Percentiles rank a stretch among this genome's conserved stretches.
phyloP scores from a whole-genome alignment of 108 stramenopile genomes.

The Mediolabrus comicus region DNA sequence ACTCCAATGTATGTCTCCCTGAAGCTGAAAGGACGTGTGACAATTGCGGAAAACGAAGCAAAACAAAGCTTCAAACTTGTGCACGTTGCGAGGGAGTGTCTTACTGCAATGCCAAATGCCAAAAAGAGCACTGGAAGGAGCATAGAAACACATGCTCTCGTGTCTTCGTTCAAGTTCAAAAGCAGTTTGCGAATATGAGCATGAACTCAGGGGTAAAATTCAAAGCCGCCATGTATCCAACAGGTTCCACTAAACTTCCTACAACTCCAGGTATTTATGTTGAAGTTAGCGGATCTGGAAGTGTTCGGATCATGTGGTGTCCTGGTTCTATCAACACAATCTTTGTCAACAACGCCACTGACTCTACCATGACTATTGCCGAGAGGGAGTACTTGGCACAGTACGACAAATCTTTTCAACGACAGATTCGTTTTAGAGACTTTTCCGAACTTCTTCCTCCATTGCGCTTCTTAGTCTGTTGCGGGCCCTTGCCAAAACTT shows the following conservation, averaged over 20 bases:
- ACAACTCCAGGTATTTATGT: not conserved
- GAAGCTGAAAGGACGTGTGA: not conserved
- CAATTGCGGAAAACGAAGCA: not conserved
- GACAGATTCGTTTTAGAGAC: not conserved
- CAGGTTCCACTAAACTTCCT: not conserved
- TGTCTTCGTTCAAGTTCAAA: conserved; percentile 4
- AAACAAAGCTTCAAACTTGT: not conserved
- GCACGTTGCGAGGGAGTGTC: conserved; percentile 7
- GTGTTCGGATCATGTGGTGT: not conserved
- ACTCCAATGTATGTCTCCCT: not conserved
- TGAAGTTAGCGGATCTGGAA: conserved; percentile 7
- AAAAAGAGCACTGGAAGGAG: conserved; percentile 15
- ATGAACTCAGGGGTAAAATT: not conserved
- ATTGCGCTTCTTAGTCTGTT: conserved; percentile 13
- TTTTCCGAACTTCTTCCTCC: conserved; percentile 7
- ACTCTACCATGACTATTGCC: not conserved
- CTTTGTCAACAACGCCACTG: not conserved
- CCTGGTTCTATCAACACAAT: not conserved
- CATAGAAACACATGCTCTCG: conserved; percentile 15
- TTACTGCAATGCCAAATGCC: conserved; percentile 19
- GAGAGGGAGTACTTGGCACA: not conserved
- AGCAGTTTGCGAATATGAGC: not conserved
- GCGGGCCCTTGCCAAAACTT: conserved; percentile 12
- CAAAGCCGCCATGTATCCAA: not conserved
- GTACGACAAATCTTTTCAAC: not conserved